Conservation (phyloP, 768 basidiomycete species). For the Boletus edulis region DNA sequence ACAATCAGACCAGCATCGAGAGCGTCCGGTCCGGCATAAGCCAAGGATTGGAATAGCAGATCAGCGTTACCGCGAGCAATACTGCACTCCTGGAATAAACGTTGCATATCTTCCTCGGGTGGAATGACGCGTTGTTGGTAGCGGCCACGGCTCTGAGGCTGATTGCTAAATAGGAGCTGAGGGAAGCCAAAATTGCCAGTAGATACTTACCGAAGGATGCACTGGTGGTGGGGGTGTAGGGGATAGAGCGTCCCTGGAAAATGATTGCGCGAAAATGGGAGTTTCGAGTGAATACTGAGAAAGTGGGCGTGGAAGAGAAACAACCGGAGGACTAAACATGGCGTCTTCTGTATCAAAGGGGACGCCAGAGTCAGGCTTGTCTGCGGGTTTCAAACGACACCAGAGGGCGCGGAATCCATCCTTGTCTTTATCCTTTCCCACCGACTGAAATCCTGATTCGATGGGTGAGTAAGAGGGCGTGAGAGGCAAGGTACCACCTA, state of each 20-base stretch:
- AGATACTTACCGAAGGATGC: constrained; percentile 17
- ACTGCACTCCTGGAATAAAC: constrained; percentile 82
- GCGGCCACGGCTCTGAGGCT: constrained; percentile 14
- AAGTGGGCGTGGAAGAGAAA: constrained; percentile 30
- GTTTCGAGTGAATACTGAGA: constrained; percentile 32
- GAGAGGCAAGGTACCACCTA: constrained; percentile 3
- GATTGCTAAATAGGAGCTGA: neutral
- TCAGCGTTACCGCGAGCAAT: constrained; percentile 80
- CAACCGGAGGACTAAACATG: constrained; percentile 70
- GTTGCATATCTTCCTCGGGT: constrained; percentile 79
- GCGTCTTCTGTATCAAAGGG: constrained; percentile 78
- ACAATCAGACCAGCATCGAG: constrained; percentile 53
- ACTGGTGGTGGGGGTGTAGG: constrained; percentile 28
- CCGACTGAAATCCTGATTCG: constrained; percentile 16
- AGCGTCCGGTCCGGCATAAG: constrained; percentile 63
- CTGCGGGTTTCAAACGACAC: constrained; percentile 73
- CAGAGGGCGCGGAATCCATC: constrained; percentile 72
- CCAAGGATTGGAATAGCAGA: constrained; percentile 68
- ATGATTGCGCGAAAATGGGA: constrained; percentile 38
- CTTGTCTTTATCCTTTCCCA: constrained; percentile 33
- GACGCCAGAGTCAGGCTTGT: constrained; percentile 82
- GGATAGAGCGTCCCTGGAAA: constrained; percentile 28
- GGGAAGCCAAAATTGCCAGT: no score
- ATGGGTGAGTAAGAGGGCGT: neutral
- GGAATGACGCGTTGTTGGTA: constrained; percentile 50